Evolutionary conservation across 2,329 filamentous ascomycete species (phyloP), one percentile per base, ranked within the genome.

Genomic region (Phaeosphaeriaceae sp.): DNA sequence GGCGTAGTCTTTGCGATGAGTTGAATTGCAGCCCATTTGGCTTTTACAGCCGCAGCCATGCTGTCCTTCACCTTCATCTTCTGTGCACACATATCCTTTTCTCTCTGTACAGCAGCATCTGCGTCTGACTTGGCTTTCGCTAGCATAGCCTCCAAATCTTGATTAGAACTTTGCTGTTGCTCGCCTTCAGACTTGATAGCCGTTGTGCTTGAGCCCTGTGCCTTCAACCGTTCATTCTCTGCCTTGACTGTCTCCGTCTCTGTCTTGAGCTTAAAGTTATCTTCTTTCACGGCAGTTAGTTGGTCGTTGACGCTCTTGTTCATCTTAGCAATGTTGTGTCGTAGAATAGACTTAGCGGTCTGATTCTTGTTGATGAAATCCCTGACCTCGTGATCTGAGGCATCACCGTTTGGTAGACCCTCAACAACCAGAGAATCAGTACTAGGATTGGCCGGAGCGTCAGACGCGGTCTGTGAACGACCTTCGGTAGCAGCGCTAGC

Each of bases 1-100:
- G 93, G 93, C 0, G 92, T 97, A 39, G 96, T 88, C n/a, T 81
- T 82, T 0, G 88, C 91, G 11, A 93, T 92, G 38, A 85, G 89
- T 65, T 92, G 83, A 3, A 97, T 89, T 1, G 94, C 84, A 1
- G 83, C 82, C 26, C 95, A 76, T 76, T 94, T 95, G 4, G 87
- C 89, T 42, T 81, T 80, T 0, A 86, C 84, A 7, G 77, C 76
- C 54, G 82, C 84, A 38, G 81, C 76, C 67, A 86, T 79, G 85
- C 95, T 89, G 68, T 87, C 85, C 76, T 94, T 64, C 40, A 64
- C 82, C 53, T 88, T 82, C 42, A 83, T 3, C 87, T 60, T 29
- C 46, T 58, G 38, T 33, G 87, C 70, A 88, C 81, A 54, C 47
- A 60, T 64, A 16, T 65, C 56, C 36, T 76, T 30, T 29, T 60